Evolutionary conservation across 768 basidiomycete species (phyloP), one percentile per base, ranked within the genome.

Genomic region (Tulasnella sp.): DNA sequence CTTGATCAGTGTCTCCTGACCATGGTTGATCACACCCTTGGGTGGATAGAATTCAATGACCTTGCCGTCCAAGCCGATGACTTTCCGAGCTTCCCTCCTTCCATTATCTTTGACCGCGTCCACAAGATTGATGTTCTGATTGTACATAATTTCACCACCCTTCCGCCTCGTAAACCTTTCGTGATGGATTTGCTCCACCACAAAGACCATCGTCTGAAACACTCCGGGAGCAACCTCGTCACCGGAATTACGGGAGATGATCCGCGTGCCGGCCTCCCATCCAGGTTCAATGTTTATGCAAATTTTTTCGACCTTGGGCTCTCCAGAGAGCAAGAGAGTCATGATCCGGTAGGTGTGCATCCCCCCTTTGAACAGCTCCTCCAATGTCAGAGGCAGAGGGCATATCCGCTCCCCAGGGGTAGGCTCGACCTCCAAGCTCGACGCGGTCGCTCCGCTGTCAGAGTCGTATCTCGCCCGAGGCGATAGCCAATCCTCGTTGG

Each of bases 161-260:
- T 89, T 85, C 14, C 73, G 42, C 80, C 93, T 87, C 22, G 87
- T 86, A 37, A 93, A 93, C 46, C 89, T 87, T 64, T 90, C 86
- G 82, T 93, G 91, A 64, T 88, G 87, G 31, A 88, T 85, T 83
- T 92, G 90, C 82, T 92, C 90, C 42, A 93, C 86, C 75, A 93
- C 85, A 83, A 94, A 93, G n/a, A 91, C 89, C 77, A 94, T 88
- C 78, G 93, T 92, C 83, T 93, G 92, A 76, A 89, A 89, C 12
- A 86, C 85, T 14, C 90, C 89, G 78, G 89, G 88, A 81, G 87
- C 86, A 79, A 89, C 87, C 83, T 93, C 91, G 85, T 93, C 91
- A n/a, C 93, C 93, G n/a, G 80, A 77, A 22, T 89, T 87, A 46
- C 89, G 88, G 80, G 91, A 92, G 54, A 90, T 84, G 46, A 93